A percentile compares a stretch with the other conserved stretches of the same genome.
phyloP scores from a whole-genome alignment of 2,329 filamentous ascomycete genomes.

The Didymosphaeria variabile region DNA sequence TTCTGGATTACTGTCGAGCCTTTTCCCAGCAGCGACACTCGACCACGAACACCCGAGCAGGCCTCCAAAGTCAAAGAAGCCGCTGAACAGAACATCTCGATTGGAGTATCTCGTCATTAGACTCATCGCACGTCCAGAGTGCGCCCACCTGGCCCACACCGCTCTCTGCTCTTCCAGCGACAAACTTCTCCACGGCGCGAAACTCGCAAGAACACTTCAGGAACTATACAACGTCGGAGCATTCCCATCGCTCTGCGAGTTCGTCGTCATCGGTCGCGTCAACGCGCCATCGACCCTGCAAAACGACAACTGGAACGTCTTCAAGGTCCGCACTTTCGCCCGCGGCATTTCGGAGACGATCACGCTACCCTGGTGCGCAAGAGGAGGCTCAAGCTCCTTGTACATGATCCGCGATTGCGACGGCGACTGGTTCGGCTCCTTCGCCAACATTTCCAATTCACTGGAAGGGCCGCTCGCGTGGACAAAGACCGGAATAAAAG shows the following conservation, averaged over 20 bases:
- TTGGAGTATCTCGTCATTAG: constrained; percentile 21
- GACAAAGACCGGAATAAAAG: constrained; percentile 13
- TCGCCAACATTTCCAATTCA: constrained; percentile 16
- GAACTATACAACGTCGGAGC: constrained; percentile 17
- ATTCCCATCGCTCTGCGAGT: constrained; percentile 20
- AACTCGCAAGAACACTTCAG: constrained; percentile 16
- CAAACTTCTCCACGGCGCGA: constrained; percentile 13
- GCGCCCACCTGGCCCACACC: constrained; percentile 9
- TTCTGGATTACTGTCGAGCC: constrained; percentile 19
- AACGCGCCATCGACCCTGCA: constrained; percentile 11
- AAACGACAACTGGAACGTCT: constrained; percentile 25
- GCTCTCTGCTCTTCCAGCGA: constrained; percentile 17
- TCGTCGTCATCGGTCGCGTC: constrained; percentile 23
- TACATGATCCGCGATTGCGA: constrained; percentile 25
- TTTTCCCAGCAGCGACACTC: constrained; percentile 14
- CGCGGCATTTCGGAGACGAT: constrained; percentile 14
- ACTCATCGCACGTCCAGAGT: constrained; percentile 14
- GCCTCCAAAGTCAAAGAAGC: not conserved
- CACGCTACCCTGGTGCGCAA: constrained; percentile 24
- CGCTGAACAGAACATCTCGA: constrained; percentile 10
- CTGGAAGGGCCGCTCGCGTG: constrained; percentile 20
- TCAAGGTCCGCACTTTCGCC: constrained; percentile 19
- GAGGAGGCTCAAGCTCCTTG: constrained; percentile 26
- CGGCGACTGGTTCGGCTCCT: constrained; percentile 26
- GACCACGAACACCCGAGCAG: constrained; percentile 12